Evolutionary conservation across 1,139 yeast species (phyloP), one percentile per base, ranked within the genome.

Genomic region (Debaryomyces singareniensis): DNA sequence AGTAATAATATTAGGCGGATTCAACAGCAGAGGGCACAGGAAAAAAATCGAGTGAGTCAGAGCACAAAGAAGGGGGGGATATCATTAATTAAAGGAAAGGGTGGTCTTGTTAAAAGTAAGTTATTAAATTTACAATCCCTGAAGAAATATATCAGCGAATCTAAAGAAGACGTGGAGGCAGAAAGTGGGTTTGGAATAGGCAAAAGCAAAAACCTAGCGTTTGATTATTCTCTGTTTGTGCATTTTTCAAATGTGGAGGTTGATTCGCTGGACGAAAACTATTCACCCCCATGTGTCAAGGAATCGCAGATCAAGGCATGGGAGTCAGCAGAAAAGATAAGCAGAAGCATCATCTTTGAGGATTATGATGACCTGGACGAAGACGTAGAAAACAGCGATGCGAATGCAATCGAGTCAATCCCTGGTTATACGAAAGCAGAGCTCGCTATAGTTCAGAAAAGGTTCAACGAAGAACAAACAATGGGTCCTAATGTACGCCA

Each of bases 301-400:
- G 56, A 53, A 27, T 61, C 70, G 4, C 71, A 64, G 39, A 49
- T 64, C n/a, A 55, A 53, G 35, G 71, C 71, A 10, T 67, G 72
- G 72, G 70, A 66, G 37, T 55, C 64, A 15, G 71, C 71, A 1
- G 72, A 67, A 37, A 56, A 60, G 37, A 55, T 61, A 24, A 49
- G 60, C 33, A 44, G 47, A 15, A 61, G 53, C 33, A 38, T 66
- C 18, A 60, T 67, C 1, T 66, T 67, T 41, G 64, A 58, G 20
- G 42, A 51, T 26, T 45, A 48, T 11, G 58, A 51, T 16, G 55
- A 48, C 7, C 55, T 47, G 13, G 51, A 44, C 5, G 44, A 40
- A 13, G 51, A 43, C 12, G 49, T 40, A n/a, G 45, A 41, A 5
- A 42, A 37, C 3, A 45, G 40, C 4, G 22, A 12, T 11, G 37